Evolutionary conservation across 2,329 filamentous ascomycete species (phyloP).

Genomic region (Diaporthe humulicola): DNA sequence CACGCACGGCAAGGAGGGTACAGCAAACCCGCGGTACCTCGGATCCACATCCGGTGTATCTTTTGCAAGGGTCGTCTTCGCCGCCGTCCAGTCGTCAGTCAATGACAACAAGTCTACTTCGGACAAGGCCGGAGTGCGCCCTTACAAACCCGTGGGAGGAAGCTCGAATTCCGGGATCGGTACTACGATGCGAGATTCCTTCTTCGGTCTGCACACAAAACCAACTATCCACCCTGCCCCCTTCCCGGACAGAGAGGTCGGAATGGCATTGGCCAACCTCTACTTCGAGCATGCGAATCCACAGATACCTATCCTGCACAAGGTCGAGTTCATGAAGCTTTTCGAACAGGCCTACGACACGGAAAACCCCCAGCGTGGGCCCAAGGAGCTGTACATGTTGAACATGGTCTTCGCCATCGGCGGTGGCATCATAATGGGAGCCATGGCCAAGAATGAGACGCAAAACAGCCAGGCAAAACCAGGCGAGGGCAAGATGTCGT

Average conservation of each 20-base stretch:
- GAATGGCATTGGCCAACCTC: slow-evolving; percentile 78
- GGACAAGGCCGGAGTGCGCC: slow-evolving; percentile 73
- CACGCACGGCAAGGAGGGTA: slow-evolving; percentile 54
- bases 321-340: slow-evolving; percentile 89
- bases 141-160: slow-evolving; percentile 67
- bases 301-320: slow-evolving; percentile 93
- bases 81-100: slow-evolving; percentile 84
- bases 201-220: slow-evolving; percentile 95
- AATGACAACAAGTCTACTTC: slow-evolving; percentile 75
- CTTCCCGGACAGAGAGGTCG: slow-evolving; percentile 85
- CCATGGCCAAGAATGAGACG: slow-evolving; percentile 39
- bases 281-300: slow-evolving; percentile 98
- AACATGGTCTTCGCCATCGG: slow-evolving; percentile 99
- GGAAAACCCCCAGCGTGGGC: slow-evolving; percentile 75
- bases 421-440: slow-evolving; percentile 87
- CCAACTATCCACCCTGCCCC: slow-evolving; percentile 87
- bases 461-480: slow-evolving; percentile 39
- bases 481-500: slow-evolving; percentile 47
- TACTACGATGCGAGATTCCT: slow-evolving; percentile 93
- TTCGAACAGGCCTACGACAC: slow-evolving; percentile 85
- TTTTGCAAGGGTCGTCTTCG: slow-evolving; percentile 93
- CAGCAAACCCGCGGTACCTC: slow-evolving; percentile 83
- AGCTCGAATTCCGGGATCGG: slow-evolving; percentile 63
- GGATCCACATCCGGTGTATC: slow-evolving; percentile 92
- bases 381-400: slow-evolving; percentile 90